Conservation (phyloP, 768 basidiomycete genomes). For the Hypholoma sublateritium region DNA sequence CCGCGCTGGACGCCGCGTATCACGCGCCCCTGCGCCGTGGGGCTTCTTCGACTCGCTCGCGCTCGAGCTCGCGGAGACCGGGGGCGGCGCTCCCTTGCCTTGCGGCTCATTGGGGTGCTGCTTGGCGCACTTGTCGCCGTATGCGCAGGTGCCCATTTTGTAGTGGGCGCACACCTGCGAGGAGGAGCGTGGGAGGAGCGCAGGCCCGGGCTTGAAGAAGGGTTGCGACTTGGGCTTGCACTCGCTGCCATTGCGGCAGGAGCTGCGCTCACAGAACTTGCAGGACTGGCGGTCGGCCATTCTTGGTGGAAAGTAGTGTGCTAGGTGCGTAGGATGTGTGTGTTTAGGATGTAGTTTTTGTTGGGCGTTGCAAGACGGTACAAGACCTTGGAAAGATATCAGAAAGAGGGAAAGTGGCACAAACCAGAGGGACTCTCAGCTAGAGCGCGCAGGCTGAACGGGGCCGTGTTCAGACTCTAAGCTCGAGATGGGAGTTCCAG, state of each 20-base stretch:
- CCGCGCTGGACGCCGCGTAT: too few species aligned
- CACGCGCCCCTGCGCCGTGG: too few species aligned
- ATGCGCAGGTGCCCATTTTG: conserved; percentile 22
- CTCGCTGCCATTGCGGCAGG: neutral
- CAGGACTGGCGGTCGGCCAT: conserved; percentile 12
- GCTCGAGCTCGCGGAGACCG: too few species aligned
- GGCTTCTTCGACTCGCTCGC: too few species aligned
- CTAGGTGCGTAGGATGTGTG: neutral
- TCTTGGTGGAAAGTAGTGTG: neutral
- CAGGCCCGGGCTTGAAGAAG: too few species aligned
- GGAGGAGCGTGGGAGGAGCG: neutral
- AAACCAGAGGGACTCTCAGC: conserved; percentile 13
- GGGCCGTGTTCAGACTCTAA: conserved; percentile 18
- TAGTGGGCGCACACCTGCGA: conserved; percentile 20
- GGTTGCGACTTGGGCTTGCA: neutral
- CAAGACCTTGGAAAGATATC: neutral
- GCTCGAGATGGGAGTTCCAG: conserved; percentile 26
- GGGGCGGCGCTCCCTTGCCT: too few species aligned
- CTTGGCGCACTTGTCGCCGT: conserved; percentile 20
- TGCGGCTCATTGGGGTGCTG: neutral
- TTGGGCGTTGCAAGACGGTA: neutral
- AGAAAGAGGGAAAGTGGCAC: neutral
- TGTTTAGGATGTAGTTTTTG: neutral
- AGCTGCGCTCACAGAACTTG: conserved; percentile 12
- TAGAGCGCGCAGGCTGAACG: conserved; percentile 21